Conservation (phyloP, 1,284 basidiomycete species). For the Malassezia slooffiae region DNA sequence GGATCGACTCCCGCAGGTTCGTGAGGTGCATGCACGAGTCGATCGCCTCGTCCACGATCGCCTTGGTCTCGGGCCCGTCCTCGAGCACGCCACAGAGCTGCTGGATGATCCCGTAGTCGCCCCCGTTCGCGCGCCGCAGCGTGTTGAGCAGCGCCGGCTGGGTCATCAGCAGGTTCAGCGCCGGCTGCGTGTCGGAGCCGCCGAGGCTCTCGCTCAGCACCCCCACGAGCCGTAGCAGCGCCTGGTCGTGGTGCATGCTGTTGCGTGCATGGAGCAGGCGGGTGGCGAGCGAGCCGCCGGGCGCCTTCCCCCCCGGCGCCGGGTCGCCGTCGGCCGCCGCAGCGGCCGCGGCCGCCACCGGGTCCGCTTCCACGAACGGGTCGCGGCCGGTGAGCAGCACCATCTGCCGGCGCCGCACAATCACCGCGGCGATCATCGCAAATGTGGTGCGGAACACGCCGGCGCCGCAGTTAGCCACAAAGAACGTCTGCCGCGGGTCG, state of each 20-base stretch:
- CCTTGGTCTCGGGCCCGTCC: constrained; percentile 38
- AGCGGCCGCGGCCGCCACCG: constrained; percentile 1
- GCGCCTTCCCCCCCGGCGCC: constrained; percentile 10
- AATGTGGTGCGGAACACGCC: constrained; percentile 93
- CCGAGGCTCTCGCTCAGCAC: constrained; percentile 65
- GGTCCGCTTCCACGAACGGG: constrained; percentile 52
- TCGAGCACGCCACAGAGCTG: constrained; percentile 41
- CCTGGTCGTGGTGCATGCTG: constrained; percentile 58
- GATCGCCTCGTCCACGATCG: constrained; percentile 38
- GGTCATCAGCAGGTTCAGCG: constrained; percentile 34
- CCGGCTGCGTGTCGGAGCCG: constrained; percentile 25
- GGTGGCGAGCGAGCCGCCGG: constrained; percentile 13
- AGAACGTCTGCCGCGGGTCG: constrained; percentile 67
- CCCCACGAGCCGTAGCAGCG: constrained; percentile 70
- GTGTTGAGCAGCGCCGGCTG: constrained; percentile 36
- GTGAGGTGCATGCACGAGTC: constrained; percentile 41
- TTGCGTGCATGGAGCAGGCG: constrained; percentile 13
- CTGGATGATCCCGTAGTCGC: constrained; percentile 40
- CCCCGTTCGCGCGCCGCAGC: constrained; percentile 35
- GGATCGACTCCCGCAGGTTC: constrained; percentile 41
- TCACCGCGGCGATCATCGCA: constrained; percentile 85
- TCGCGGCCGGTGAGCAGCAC: constrained; percentile 66
- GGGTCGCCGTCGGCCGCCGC: not conserved
- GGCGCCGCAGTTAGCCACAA: constrained; percentile 96
- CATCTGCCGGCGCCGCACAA: constrained; percentile 76